Evolutionary conservation across 305 asterid genomes (phyloP).

Genomic region (Solanum hybrid): DNA sequence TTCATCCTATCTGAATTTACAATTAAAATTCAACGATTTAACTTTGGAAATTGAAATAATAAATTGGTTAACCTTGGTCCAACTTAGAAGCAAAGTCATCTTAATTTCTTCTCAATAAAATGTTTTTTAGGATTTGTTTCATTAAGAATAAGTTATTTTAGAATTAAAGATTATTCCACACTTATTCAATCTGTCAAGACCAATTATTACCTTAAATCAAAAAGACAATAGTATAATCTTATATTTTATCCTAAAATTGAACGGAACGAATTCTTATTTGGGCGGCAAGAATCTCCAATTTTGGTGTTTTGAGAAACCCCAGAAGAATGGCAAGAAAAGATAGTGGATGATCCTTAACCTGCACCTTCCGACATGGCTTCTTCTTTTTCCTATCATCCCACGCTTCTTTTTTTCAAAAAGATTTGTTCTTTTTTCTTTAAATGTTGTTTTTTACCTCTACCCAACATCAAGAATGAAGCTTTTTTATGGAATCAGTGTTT

Average conservation of each 20-base stretch:
- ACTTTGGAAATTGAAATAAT: too few relatives aligned
- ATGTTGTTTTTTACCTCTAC: conserved; percentile 4
- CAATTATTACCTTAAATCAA: too few relatives aligned
- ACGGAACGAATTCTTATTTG: neutral
- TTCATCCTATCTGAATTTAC: too few relatives aligned
- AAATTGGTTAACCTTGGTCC: neutral
- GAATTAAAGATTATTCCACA: too few relatives aligned
- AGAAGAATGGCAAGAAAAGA: neutral
- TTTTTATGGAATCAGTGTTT: conserved; percentile 22
- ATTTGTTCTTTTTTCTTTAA: neutral
- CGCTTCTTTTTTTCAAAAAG: neutral
- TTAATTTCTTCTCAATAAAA: neutral
- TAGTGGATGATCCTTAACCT: conserved; percentile 15
- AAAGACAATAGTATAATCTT: too few relatives aligned
- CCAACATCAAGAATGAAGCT: conserved; percentile 52
- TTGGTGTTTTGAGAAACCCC: neutral
- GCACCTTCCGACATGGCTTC: conserved; percentile 24
- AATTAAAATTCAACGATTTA: too few relatives aligned
- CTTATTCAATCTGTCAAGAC: too few relatives aligned
- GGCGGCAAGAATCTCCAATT: neutral
- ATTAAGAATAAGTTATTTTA: neutral
- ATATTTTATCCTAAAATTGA: too few relatives aligned
- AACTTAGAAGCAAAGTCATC: neutral
- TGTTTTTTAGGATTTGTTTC: neutral
- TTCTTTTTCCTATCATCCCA: conserved; percentile 9